phyloP scores from a whole-genome alignment of 345 rosid genomes.

The Citrus unshiu region DNA sequence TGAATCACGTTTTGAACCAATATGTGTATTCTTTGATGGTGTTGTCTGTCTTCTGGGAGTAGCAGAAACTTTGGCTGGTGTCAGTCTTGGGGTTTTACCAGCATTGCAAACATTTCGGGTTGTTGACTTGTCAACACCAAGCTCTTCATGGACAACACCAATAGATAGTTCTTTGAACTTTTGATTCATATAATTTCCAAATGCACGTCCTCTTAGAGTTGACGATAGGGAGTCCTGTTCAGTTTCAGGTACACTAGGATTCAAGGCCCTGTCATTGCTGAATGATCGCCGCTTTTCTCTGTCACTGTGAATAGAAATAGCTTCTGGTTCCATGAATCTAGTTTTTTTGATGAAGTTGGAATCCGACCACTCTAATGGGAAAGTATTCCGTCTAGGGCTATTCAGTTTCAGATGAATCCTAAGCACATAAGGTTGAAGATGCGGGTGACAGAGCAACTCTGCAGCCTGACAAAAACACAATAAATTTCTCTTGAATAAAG shows the following conservation, averaged over 20 bases:
- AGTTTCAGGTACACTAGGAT: constrained; percentile 60
- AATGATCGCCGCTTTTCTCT: constrained; percentile 63
- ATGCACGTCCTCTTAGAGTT: constrained; percentile 42
- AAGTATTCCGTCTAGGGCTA: constrained; percentile 51
- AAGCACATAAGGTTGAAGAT: constrained; percentile 75
- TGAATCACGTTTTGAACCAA: constrained; percentile 37
- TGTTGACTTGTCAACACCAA: constrained; percentile 26
- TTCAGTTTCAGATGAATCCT: constrained; percentile 66
- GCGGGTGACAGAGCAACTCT: constrained; percentile 78
- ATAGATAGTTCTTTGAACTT: constrained; percentile 52
- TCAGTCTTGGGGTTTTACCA: constrained; percentile 42
- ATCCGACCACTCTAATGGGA: constrained; percentile 45
- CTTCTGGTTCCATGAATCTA: constrained; percentile 42
- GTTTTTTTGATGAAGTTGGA: constrained; percentile 45
- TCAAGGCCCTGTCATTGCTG: constrained; percentile 65
- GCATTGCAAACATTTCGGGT: constrained; percentile 25
- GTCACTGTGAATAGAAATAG: constrained; percentile 15
- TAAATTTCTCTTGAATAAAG: background rate
- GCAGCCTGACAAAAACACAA: constrained; percentile 55
- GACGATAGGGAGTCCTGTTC: constrained; percentile 53
- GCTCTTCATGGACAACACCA: constrained; percentile 37
- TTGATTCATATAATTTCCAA: constrained; percentile 34
- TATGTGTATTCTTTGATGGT: constrained; percentile 36
- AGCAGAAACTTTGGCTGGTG: constrained; percentile 30
- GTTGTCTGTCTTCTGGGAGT: constrained; percentile 40